Conservation (phyloP, 2,329 filamentous ascomycete species). For the Colletotrichum gloeosporioides region DNA sequence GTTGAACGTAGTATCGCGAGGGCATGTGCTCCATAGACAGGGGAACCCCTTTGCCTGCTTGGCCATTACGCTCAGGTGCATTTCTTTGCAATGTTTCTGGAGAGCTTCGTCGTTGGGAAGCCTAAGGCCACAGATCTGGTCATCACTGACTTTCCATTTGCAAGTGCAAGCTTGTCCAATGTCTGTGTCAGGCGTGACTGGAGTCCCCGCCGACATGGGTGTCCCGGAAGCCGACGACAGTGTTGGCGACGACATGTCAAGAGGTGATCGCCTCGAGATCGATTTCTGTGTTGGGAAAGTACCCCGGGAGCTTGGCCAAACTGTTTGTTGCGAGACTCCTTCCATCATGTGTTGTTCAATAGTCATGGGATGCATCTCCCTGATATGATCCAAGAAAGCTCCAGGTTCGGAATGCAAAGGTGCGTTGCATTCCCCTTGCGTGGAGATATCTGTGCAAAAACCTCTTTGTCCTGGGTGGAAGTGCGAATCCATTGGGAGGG, state of each 20-base stretch:
- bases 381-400: background rate
- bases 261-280: background rate
- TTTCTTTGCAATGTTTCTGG: conserved; percentile 58
- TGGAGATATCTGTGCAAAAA: background rate
- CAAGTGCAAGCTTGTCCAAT: conserved; percentile 31
- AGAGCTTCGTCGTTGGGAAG: conserved; percentile 54
- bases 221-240: background rate
- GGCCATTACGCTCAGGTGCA: conserved; percentile 52
- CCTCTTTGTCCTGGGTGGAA: conserved; percentile 9
- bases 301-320: background rate
- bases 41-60: conserved; percentile 49
- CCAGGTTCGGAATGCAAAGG: background rate
- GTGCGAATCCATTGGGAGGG: conserved; percentile 22
- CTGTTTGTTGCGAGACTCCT: background rate
- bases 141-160: conserved; percentile 32
- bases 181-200: background rate
- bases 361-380: background rate
- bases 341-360: background rate
- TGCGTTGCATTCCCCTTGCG: background rate
- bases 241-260: background rate
- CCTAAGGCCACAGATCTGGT: conserved; percentile 33
- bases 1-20: conserved; percentile 57
- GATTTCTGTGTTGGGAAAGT: background rate
- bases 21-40: conserved; percentile 64
- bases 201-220: background rate